Evolutionary conservation across 2,329 filamentous ascomycete genomes (phyloP), one percentile per base, ranked within the genome.

Genomic region (Dendrostoma leiphaemia): DNA sequence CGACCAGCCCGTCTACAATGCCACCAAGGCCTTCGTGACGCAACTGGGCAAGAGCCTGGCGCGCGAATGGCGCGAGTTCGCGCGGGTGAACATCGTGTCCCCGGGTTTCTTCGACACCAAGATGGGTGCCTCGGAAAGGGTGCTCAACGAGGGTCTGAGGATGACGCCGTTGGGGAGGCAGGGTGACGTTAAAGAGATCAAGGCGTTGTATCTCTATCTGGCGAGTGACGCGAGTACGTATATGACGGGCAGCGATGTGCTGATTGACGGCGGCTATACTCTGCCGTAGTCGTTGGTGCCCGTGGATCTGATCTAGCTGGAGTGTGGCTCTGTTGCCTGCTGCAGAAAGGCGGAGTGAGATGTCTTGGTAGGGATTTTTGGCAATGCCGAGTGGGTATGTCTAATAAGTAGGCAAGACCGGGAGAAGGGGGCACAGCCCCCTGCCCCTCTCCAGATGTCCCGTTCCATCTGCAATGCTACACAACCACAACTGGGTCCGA

Each of bases 121-220:
- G 60, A 79, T 83, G 71, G 77, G 78, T 0, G 78, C 78, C 0
- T 67, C 72, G 15, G 70, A 72, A 0, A 40, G 53, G 2, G 70
- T 70, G 2, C 58, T 75, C 7, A 74, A 80, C 17, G 78, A 81
- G 62, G 74, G 71, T 1, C 71, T 74, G 41, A 63, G 75, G 1
- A 81, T 82, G 78, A 70, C 78, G 0, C 70, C 71, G 2, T 61
- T 81, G 15, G 77, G 81, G 34, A 77, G 83, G 57, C 77, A 85
- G 58, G 83, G 80, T 24, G 78, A 86, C 62, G 82, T 83, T 3
- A 84, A 83, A 72, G 84, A 86, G 72, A 72, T 86, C 59, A 86
- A 86, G 75, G 83, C 81, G 5, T 66, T 78, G 13, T 82, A 80
- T 59, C 66, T 81, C 34, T 81, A 80, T 62, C 67, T 81, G 28